Percentiles rank a stretch among this genome's conserved stretches.
Conservation (phyloP, 345 rosid genomes). For the Camelina sativa region DNA sequence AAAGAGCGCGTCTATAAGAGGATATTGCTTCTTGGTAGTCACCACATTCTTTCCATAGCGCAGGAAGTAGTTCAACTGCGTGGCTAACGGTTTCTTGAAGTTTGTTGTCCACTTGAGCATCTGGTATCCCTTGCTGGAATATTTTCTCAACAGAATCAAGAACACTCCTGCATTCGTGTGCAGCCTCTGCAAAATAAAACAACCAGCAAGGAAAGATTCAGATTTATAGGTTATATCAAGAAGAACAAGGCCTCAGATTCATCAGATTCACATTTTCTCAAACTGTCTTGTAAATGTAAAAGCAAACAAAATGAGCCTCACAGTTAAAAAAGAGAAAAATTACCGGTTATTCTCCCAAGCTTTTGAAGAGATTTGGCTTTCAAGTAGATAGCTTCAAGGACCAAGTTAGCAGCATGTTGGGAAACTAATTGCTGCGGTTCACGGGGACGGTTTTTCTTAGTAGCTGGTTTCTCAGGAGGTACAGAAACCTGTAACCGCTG, state of each 20-base stretch:
- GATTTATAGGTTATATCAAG: neutral
- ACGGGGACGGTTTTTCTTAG: slow-evolving; percentile 60
- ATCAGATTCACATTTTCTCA: neutral
- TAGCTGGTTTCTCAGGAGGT: slow-evolving; percentile 53
- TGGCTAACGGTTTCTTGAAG: slow-evolving; percentile 84
- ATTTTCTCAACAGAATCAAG: slow-evolving; percentile 89
- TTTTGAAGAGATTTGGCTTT: slow-evolving; percentile 95
- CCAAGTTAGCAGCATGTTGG: slow-evolving; percentile 83
- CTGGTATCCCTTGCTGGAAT: slow-evolving; percentile 81
- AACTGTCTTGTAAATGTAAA: neutral
- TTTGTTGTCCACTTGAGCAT: slow-evolving; percentile 72
- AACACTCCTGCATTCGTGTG: slow-evolving; percentile 77
- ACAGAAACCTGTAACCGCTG: slow-evolving; percentile 64
- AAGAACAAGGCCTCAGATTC: slow-evolving; percentile 1
- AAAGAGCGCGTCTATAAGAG: slow-evolving; percentile 84
- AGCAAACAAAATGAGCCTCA: neutral
- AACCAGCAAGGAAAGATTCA: slow-evolving; percentile 25
- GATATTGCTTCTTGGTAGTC: slow-evolving; percentile 69
- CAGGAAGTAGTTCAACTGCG: slow-evolving; percentile 91
- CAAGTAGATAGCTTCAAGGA: slow-evolving; percentile 88
- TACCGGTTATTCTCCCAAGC: slow-evolving; percentile 80
- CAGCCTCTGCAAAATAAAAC: slow-evolving; percentile 66
- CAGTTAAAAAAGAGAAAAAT: neutral
- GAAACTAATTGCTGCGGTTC: slow-evolving; percentile 58
- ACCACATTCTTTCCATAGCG: slow-evolving; percentile 79